These are phyloP conservation scores for Abrus pulchellus DNA, from an alignment of 306 rosid genomes.

Conservation along the genomic window DNA sequence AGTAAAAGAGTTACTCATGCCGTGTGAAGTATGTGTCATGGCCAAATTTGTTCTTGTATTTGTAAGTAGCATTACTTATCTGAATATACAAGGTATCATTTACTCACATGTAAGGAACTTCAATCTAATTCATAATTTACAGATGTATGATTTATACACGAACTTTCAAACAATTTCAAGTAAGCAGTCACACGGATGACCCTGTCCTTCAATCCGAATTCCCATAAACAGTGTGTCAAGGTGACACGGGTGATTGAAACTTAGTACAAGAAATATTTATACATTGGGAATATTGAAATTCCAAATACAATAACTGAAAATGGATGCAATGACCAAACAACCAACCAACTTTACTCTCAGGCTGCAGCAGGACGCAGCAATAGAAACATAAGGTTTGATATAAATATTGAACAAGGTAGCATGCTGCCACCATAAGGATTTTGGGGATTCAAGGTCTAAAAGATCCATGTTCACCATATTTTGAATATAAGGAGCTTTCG, in stretches of 20 bases:
- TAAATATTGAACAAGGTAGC: conserved; percentile 25
- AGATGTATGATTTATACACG: conserved; percentile 1
- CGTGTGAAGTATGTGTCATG: not conserved
- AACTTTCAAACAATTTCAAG: conserved; percentile 6
- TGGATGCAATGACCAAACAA: conserved; percentile 11
- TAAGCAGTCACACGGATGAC: conserved; percentile 19
- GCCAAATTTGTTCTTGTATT: conserved; percentile 1
- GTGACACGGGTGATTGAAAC: not conserved
- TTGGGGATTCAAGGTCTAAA: conserved; percentile 7
- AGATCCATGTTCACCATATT: conserved; percentile 15
- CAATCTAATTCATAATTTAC: conserved; percentile 1
- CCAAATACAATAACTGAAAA: conserved; percentile 22
- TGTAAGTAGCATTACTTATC: not conserved
- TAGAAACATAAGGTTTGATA: conserved; percentile 1
- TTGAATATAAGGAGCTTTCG: conserved; percentile 5
- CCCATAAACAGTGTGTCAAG: not conserved
- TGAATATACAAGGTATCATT: conserved; percentile 6
- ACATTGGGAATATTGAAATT: not conserved
- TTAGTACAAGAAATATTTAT: not conserved
- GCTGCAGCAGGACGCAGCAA: conserved; percentile 1
- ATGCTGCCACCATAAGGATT: not conserved
- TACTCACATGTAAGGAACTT: conserved; percentile 12
- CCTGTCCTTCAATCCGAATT: not conserved
- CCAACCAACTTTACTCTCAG: not conserved
- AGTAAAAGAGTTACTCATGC: not conserved